Percentiles rank a stretch among this genome's conserved stretches.
phyloP scores from a whole-genome alignment of 2,329 filamentous ascomycete genomes.

The Lizonia empirigonia region DNA sequence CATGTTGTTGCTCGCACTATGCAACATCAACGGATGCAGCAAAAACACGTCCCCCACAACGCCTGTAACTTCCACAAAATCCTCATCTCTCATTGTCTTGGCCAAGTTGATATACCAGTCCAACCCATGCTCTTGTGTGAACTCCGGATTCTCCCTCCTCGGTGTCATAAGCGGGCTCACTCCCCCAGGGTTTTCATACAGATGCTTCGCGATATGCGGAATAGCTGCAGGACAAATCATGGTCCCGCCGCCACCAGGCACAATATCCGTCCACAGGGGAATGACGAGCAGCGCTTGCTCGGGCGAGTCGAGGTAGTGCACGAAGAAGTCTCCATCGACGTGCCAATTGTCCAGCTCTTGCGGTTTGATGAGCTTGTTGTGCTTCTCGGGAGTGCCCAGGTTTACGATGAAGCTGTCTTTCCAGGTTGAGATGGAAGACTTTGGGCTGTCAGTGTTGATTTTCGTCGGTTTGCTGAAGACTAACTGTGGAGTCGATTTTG shows the following conservation, averaged over 20 bases:
- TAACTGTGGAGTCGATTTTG: constrained; percentile 35
- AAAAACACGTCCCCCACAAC: constrained; percentile 63
- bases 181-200: constrained; percentile 66
- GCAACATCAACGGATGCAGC: constrained; percentile 66
- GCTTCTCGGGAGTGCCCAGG: constrained; percentile 61
- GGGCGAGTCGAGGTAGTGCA: constrained; percentile 72
- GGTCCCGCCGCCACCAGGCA: constrained; percentile 66
- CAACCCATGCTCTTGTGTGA: constrained; percentile 51
- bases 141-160: constrained; percentile 55
- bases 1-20: constrained; percentile 59
- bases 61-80: constrained; percentile 62
- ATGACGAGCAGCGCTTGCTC: constrained; percentile 73
- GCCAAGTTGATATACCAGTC: constrained; percentile 55
- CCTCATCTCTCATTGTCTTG: constrained; percentile 40
- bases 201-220: constrained; percentile 60
- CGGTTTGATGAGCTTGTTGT: constrained; percentile 58
- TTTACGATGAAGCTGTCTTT: constrained; percentile 73
- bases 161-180: constrained; percentile 70
- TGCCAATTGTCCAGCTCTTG: constrained; percentile 66
- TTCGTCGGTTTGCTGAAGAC: no score
- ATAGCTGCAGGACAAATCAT: constrained; percentile 67
- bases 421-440: constrained; percentile 65
- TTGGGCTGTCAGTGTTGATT: no score
- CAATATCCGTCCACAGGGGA: constrained; percentile 69
- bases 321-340: constrained; percentile 74